A percentile compares a stretch with the other conserved stretches of the same genome.
Evolutionary conservation across 2,329 filamentous ascomycete species (phyloP).

Genomic region (Tolypocladium pustulatum): DNA sequence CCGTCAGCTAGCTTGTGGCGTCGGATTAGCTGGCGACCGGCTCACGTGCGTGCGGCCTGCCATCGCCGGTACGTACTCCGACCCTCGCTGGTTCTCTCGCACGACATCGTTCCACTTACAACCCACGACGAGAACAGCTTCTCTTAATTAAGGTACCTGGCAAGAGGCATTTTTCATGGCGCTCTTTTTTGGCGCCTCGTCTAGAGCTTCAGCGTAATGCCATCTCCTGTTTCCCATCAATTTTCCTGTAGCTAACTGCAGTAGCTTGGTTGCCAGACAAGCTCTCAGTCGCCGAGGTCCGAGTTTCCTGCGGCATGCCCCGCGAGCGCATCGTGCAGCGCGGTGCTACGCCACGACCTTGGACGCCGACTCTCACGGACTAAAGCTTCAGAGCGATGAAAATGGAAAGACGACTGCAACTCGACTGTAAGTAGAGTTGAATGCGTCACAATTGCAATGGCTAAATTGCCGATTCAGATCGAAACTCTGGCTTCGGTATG

Average conservation of each 20-base stretch:
- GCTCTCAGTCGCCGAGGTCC: constrained; percentile 2
- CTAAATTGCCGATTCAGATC: constrained; percentile 2
- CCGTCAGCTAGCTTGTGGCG: neutral
- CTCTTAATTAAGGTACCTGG: neutral
- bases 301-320: constrained; percentile 1
- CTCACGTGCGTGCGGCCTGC: neutral
- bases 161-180: neutral
- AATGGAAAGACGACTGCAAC: neutral
- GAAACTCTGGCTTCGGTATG: constrained; percentile 13
- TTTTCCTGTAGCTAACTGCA: neutral
- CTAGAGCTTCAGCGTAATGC: neutral
- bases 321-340: neutral
- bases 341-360: constrained; percentile 7
- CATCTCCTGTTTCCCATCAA: neutral
- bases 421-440: constrained; percentile 3
- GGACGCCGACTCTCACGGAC: constrained; percentile 1
- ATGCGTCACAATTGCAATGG: neutral
- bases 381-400: constrained; percentile 3
- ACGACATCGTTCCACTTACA: neutral
- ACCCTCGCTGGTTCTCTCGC: neutral
- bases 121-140: neutral
- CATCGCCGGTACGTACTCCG: neutral
- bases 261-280: neutral
- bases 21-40: constrained; percentile 3
- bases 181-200: neutral